Evolutionary conservation across 345 rosid species (phyloP).

Genomic region (Iberis pinnata): DNA sequence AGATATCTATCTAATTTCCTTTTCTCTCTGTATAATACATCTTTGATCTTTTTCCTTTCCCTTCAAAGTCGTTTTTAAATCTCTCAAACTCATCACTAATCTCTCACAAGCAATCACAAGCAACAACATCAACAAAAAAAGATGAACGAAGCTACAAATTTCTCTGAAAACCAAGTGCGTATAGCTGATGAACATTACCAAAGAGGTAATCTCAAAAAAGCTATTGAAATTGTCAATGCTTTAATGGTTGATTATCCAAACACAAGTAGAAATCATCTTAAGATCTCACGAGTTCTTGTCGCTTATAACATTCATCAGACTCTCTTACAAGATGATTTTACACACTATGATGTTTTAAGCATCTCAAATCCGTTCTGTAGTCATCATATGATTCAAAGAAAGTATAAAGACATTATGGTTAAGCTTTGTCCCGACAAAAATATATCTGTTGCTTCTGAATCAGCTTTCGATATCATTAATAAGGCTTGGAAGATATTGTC

Average conservation of each 20-base stretch:
- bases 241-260: background rate
- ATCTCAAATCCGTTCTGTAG: background rate
- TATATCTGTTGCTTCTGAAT: background rate
- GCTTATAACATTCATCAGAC: constrained; percentile 1
- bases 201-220: background rate
- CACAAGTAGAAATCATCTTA: background rate
- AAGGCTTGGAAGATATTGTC: background rate
- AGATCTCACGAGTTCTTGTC: background rate
- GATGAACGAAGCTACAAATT: no score
- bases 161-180: background rate
- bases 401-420: background rate
- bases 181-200: background rate
- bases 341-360: background rate
- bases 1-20: no score
- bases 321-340: background rate
- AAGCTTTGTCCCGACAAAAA: background rate
- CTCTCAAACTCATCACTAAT: no score
- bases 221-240: background rate
- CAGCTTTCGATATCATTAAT: background rate
- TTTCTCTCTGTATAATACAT: no score
- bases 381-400: background rate
- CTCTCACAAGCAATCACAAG: no score
- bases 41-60: no score
- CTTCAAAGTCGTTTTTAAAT: no score
- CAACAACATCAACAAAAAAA: no score